Evolutionary conservation across 768 basidiomycete genomes (phyloP).

Genomic region (Boletus eberwhitei): DNA sequence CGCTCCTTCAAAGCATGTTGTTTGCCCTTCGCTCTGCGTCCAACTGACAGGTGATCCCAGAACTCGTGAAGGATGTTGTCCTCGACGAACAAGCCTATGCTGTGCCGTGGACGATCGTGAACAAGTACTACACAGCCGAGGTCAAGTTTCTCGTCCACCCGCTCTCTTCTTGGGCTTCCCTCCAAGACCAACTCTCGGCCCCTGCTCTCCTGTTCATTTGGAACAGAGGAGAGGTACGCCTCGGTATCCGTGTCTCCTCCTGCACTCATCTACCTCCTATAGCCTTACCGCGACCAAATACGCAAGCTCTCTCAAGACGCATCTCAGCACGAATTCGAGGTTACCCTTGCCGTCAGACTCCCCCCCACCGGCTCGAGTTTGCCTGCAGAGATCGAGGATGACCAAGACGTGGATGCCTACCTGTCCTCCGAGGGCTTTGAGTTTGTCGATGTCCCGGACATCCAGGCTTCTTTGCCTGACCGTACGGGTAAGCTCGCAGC

Average conservation of each 20-base stretch:
- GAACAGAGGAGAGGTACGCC: conserved; percentile 59
- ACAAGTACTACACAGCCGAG: conserved; percentile 78
- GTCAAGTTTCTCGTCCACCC: conserved; percentile 63
- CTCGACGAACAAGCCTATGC: conserved; percentile 15
- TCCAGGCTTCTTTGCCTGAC: conserved; percentile 5
- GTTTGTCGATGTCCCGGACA: conserved; percentile 51
- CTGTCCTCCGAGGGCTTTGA: conserved; percentile 73
- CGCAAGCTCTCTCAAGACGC: conserved; percentile 47
- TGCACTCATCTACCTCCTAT: conserved; percentile 1
- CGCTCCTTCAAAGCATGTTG: conserved; percentile 26
- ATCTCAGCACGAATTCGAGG: conserved; percentile 59
- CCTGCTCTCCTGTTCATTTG: conserved; percentile 79
- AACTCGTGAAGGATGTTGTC: conserved; percentile 18
- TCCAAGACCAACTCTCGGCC: conserved; percentile 36
- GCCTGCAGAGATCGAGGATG: conserved; percentile 39
- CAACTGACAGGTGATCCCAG: conserved; percentile 21
- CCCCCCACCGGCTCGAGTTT: conserved; percentile 18
- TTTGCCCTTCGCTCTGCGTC: neutral
- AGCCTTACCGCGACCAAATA: conserved; percentile 62
- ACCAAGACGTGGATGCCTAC: conserved; percentile 60
- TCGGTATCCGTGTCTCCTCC: neutral
- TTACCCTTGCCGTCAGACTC: conserved; percentile 65
- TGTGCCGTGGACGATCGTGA: conserved; percentile 72
- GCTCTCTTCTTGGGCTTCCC: conserved; percentile 41
- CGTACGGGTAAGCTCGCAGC: conserved; percentile 14